These are phyloP conservation scores for Botrytis aclada DNA, from an alignment of 2,329 filamentous ascomycete species.

Conservation along the genomic window DNA sequence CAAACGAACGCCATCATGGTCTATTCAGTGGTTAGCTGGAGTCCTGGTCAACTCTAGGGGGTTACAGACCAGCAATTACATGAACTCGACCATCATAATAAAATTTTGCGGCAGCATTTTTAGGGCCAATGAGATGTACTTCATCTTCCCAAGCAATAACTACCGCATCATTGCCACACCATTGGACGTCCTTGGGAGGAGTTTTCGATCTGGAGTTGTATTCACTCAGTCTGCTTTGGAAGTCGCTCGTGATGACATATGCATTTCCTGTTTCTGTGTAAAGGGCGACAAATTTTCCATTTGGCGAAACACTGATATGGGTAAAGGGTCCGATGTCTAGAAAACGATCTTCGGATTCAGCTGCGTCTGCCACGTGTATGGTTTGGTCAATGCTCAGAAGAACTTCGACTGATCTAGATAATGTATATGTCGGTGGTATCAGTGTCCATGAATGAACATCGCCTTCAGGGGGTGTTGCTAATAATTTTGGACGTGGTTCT, in stretches of 20 bases:
- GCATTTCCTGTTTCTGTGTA: slow-evolving; percentile 83
- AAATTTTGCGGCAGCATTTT: slow-evolving; percentile 70
- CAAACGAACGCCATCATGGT: slow-evolving; percentile 80
- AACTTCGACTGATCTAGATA: slow-evolving; percentile 91
- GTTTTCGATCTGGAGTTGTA: slow-evolving; percentile 86
- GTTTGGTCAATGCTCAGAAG: slow-evolving; percentile 81
- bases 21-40: slow-evolving; percentile 39
- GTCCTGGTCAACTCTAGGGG: not conserved
- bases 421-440: slow-evolving; percentile 80
- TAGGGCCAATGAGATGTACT: slow-evolving; percentile 86
- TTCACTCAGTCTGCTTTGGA: slow-evolving; percentile 87
- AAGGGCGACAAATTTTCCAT: slow-evolving; percentile 82
- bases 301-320: slow-evolving; percentile 86
- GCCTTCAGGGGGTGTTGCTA: slow-evolving; percentile 74
- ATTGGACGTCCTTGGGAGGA: slow-evolving; percentile 81
- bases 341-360: slow-evolving; percentile 85
- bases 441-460: slow-evolving; percentile 85
- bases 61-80: slow-evolving; percentile 68
- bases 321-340: slow-evolving; percentile 90
- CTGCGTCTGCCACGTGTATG: slow-evolving; percentile 80
- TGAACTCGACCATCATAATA: slow-evolving; percentile 92
- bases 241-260: slow-evolving; percentile 93
- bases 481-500: slow-evolving; percentile 81
- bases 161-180: slow-evolving; percentile 94
- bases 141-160: slow-evolving; percentile 97